Evolutionary conservation across 176 grass and related monocot species (phyloP).

Genomic region (Avena eriantha): DNA sequence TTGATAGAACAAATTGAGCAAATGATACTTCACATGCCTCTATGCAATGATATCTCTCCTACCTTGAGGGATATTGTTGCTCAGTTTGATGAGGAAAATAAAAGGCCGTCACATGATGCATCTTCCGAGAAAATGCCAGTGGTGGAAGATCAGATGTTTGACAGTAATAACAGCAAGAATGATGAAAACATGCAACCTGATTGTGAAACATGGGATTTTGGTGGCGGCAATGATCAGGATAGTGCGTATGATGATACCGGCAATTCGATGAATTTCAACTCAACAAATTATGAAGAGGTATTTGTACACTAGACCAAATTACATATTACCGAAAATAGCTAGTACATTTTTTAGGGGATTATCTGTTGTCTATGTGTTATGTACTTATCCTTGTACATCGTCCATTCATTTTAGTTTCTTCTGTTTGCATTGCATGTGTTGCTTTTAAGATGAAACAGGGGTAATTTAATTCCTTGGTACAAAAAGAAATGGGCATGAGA

Average conservation of each 20-base stretch:
- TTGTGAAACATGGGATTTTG: slow-evolving; percentile 63
- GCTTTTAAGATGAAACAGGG: background rate
- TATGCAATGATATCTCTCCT: slow-evolving; percentile 81
- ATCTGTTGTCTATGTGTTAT: slow-evolving; percentile 14
- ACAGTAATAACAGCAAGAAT: slow-evolving; percentile 33
- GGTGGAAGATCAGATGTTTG: slow-evolving; percentile 47
- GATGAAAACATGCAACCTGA: slow-evolving; percentile 55
- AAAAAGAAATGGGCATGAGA: background rate
- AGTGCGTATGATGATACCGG: slow-evolving; percentile 59
- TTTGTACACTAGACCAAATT: slow-evolving; percentile 29
- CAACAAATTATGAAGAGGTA: slow-evolving; percentile 71
- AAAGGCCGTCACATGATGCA: slow-evolving; percentile 55
- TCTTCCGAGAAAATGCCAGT: slow-evolving; percentile 56
- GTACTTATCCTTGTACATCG: background rate
- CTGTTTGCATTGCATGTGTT: background rate
- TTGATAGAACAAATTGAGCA: slow-evolving; percentile 75
- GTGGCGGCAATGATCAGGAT: slow-evolving; percentile 66
- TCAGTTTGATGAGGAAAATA: slow-evolving; percentile 94
- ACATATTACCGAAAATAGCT: background rate
- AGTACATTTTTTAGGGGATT: background rate
- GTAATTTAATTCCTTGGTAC: background rate
- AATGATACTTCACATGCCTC: slow-evolving; percentile 74
- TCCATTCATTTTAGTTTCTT: slow-evolving; percentile 17
- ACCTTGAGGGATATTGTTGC: slow-evolving; percentile 77
- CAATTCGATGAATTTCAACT: slow-evolving; percentile 46